Percentiles rank a stretch among this genome's conserved stretches.
phyloP scores from a whole-genome alignment of 2,329 filamentous ascomycete species.

The Simplicillium aogashimaense region DNA sequence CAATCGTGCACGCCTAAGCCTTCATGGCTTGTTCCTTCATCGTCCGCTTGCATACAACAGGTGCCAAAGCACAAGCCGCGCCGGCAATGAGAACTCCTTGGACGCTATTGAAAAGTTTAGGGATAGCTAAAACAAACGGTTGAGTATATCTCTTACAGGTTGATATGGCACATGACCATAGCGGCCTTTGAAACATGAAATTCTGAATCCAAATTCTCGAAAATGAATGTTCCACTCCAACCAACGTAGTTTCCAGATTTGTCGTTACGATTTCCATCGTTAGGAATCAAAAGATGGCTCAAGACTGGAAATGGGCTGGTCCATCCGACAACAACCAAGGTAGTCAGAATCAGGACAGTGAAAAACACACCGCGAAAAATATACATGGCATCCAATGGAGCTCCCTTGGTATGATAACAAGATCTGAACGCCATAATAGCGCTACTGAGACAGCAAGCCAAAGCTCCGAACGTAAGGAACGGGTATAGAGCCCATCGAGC shows the following conservation, averaged over 20 bases:
- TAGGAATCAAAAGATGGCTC: not conserved
- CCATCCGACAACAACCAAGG: slow-evolving; percentile 10
- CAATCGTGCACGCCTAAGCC: no score
- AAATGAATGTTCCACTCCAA: not conserved
- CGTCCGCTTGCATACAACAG: not conserved
- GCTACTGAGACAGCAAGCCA: slow-evolving; percentile 8
- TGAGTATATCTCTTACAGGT: slow-evolving; percentile 12
- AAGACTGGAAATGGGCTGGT: not conserved
- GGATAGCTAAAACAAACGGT: not conserved
- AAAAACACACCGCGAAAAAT: slow-evolving; percentile 14
- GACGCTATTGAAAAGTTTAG: slow-evolving; percentile 7
- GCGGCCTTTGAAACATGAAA: slow-evolving; percentile 1
- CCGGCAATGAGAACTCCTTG: slow-evolving; percentile 11
- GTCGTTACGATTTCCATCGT: not conserved
- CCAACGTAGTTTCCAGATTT: not conserved
- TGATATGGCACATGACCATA: slow-evolving; percentile 11
- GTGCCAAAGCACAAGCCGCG: not conserved
- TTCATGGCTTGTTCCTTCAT: no score
- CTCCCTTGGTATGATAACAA: slow-evolving; percentile 3
- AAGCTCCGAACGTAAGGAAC: slow-evolving; percentile 9
- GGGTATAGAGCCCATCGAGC: slow-evolving; percentile 8
- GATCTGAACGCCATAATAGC: slow-evolving; percentile 8
- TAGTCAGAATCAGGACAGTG: slow-evolving; percentile 11
- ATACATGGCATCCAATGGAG: slow-evolving; percentile 9
- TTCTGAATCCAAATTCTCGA: not conserved